Base-by-base conservation (phyloP, 257 asterid genomes). In the Nicotiana tomentosiformis region DNA sequence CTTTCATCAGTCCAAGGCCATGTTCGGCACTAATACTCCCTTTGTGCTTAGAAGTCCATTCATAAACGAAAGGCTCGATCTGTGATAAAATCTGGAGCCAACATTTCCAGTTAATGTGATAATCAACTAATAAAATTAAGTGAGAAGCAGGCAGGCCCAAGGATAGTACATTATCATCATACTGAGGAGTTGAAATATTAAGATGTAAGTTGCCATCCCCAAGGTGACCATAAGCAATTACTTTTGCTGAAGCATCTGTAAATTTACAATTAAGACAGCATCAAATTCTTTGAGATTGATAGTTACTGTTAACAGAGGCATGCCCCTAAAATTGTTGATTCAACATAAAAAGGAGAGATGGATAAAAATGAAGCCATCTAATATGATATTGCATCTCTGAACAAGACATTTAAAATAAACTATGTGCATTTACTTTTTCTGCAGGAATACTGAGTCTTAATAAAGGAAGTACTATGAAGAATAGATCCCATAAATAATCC, bases 11-110 rank as follows among this genome's bases (percentile, higher is more conserved):
- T 84, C 99, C 99, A 78, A 96, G 92, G 70, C 98, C 99, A 80
- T 96, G 99, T 87, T 96, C 99, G 0, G 99, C 98, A 37, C 99
- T 96, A 83, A 96, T 96, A 90, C 99, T 96, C 62, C 99, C 99
- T 4, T 89, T 89, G 83, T 96, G 97, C 90, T 91, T 92, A 56
- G 99, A 94, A 79, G 98, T 94, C 99, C 99, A 96, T 86, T 96
- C 98, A 66, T 94, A 96, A 70, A 96, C 97, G 84, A 96, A 96
- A 67, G 99, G 98, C 86, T 96, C 98, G 9, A 96, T 94, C 86
- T 88, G 89, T 11, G 97, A 87, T 85, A 93, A 81, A 84, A 96
- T 85, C 98, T 96, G 93, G 84, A 84, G 88, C 56, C 43, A 80
- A 76, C 64, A 43, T 37, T 80, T 81, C 84, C 72, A 35, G 70